Percentiles rank a stretch among this genome's conserved stretches.
These are phyloP conservation scores for Cladosporium colombiae DNA, from an alignment of 2,329 filamentous ascomycete species.

Conservation along the genomic window DNA sequence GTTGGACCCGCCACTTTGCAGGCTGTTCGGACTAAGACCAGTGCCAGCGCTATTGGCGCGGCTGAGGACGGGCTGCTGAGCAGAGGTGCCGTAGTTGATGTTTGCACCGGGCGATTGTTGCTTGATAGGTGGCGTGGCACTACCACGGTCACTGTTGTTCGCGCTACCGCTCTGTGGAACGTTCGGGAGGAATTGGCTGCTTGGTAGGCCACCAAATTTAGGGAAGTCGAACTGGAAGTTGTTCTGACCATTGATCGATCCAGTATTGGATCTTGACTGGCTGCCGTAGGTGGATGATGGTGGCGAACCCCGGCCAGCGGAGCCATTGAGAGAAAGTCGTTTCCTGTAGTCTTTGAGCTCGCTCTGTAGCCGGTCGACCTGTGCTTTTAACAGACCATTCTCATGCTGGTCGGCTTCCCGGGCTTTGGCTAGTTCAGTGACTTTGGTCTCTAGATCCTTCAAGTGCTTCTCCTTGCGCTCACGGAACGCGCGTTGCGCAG, in stretches of 20 bases:
- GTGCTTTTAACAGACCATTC: slow-evolving; percentile 78
- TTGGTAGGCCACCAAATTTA: slow-evolving; percentile 77
- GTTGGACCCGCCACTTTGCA: slow-evolving; percentile 26
- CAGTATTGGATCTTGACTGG: slow-evolving; percentile 7
- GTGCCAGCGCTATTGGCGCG: slow-evolving; percentile 35
- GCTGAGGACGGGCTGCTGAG: slow-evolving; percentile 27
- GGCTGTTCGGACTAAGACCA: slow-evolving; percentile 40
- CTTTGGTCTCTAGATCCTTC: slow-evolving; percentile 76
- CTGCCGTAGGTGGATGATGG: slow-evolving; percentile 10
- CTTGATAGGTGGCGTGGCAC: slow-evolving; percentile 28
- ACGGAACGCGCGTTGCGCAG: slow-evolving; percentile 88
- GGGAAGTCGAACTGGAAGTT: slow-evolving; percentile 93
- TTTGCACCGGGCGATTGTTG: slow-evolving; percentile 27
- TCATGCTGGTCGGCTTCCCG: slow-evolving; percentile 83
- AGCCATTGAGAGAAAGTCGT: slow-evolving; percentile 65
- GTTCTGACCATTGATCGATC: slow-evolving; percentile 51
- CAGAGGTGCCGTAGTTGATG: slow-evolving; percentile 19
- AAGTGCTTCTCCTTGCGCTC: slow-evolving; percentile 93
- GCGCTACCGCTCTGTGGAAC: slow-evolving; percentile 22
- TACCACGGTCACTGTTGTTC: slow-evolving; percentile 40
- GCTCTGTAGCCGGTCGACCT: slow-evolving; percentile 81
- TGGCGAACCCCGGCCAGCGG: slow-evolving; percentile 58
- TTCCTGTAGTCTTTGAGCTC: slow-evolving; percentile 92
- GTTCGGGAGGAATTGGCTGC: slow-evolving; percentile 50
- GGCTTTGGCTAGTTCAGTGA: slow-evolving; percentile 70